These are phyloP conservation scores for Eucalyptus sideroxylon DNA, from an alignment of 345 rosid genomes.

Conservation along the genomic window DNA sequence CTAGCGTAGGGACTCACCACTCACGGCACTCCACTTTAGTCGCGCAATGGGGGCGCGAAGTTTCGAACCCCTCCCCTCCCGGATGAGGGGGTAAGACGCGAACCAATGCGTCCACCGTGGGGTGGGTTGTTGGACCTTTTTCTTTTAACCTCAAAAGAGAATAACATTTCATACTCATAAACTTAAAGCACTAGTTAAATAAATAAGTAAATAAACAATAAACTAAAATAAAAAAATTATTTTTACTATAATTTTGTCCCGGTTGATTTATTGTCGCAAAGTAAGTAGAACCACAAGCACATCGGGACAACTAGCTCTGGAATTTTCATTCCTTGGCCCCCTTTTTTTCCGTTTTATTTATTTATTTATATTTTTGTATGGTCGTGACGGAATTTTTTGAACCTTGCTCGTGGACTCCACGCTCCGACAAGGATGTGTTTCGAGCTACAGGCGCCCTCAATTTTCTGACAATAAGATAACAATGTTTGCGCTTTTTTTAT, in stretches of 20 bases:
- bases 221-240: too few species aligned
- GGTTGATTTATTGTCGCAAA: not conserved
- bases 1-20: too few species aligned
- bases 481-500: not conserved
- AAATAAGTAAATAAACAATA: too few species aligned
- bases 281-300: not conserved
- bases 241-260: not conserved
- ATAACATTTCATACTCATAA: not conserved
- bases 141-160: not conserved
- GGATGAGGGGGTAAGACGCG: too few species aligned
- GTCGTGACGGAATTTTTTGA: not conserved
- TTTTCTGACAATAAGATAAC: not conserved
- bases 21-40: too few species aligned
- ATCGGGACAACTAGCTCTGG: not conserved
- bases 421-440: not conserved
- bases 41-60: too few species aligned
- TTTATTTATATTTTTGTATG: not conserved
- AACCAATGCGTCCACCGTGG: too few species aligned
- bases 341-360: not conserved
- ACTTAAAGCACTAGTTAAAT: too few species aligned
- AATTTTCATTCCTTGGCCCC: not conserved
- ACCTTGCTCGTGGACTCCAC: not conserved
- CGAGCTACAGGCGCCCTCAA: not conserved
- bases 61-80: too few species aligned
- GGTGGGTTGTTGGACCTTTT: fast-evolving